Evolutionary conservation across 768 basidiomycete species (phyloP), one percentile per base, ranked within the genome.

Genomic region (Pholiota conissans): DNA sequence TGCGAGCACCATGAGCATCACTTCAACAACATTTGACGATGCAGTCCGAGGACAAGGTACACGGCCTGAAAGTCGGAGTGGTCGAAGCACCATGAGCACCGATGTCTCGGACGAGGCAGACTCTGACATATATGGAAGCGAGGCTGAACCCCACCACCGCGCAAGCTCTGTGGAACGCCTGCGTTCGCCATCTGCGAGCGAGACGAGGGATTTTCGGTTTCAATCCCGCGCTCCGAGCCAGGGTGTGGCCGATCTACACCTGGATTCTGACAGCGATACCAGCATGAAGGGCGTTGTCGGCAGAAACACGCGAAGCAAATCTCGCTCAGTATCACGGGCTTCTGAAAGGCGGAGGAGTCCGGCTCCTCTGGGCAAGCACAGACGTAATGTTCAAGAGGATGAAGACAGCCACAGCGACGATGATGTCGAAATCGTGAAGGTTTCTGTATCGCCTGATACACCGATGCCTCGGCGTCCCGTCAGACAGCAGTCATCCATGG

Each of bases 171-270:
- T 60, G 35, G 35, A 52, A 56, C 30, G 61, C 42, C 13, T 37
- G 18, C 65, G 62, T 4, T 65, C 62, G 8, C 65, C 58, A 9
- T 66, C 62, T 16, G 61, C 59, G 2, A 64, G 63, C 48, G 64
- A 64, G 48, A 56, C 59, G 35, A 58, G 40, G 54, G 55, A 18
- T 45, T n/a, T 49, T 39, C 35, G 22, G 27, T n/a, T 32, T n/a
- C 27, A 57, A 26, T 9, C 27, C 50, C 51, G 32, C 28, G 28
- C 52, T 11, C 11, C 55, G 49, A 64, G 54, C 22, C 30, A 37
- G 13, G 54, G 37, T 49, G 32, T 54, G 49, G 49, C 46, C 22
- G 56, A 46, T 20, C 46, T 46, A 20, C 49, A 49, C 28, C 11
- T 60, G 20, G 53, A 49, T 8, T 59, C 59, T 16, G 48, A 56